Evolutionary conservation across 306 rosid genomes (phyloP).

Genomic region (Prunus campanulata): DNA sequence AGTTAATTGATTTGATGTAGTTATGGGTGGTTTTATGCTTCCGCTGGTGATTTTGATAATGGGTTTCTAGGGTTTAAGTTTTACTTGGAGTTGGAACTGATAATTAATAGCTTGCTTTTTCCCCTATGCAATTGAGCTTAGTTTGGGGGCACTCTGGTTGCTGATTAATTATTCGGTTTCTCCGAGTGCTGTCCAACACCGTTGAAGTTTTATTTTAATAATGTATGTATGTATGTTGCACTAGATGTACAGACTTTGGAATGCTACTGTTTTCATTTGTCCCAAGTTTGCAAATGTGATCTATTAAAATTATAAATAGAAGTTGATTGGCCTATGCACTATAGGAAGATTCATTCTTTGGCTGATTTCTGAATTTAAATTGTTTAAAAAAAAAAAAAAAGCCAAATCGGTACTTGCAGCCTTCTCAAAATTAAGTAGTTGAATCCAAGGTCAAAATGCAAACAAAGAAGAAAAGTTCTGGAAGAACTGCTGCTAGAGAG

Average conservation of each 20-base stretch:
- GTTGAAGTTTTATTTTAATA: neutral
- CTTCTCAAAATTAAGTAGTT: slow-evolving; percentile 16
- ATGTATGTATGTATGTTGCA: neutral
- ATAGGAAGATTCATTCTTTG: slow-evolving; percentile 5
- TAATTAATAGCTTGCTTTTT: neutral
- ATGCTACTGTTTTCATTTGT: neutral
- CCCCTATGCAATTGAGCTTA: neutral
- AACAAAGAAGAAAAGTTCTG: slow-evolving; percentile 61
- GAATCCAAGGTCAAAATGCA: slow-evolving; percentile 50
- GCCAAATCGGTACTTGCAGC: slow-evolving; percentile 9
- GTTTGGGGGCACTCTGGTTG: neutral
- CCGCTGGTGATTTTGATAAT: neutral
- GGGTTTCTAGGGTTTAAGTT: slow-evolving; percentile 21
- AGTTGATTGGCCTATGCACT: neutral
- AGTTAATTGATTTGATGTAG: slow-evolving; percentile 22
- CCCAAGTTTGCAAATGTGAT: neutral
- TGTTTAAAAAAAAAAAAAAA: neutral
- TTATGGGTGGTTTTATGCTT: neutral
- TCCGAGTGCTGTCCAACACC: neutral
- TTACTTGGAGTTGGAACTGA: neutral
- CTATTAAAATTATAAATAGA: neutral
- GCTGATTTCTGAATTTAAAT: slow-evolving; percentile 20
- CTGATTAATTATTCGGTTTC: neutral
- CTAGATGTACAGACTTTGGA: neutral
- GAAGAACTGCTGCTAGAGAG: slow-evolving; percentile 53